Conservation (phyloP, 2,329 filamentous ascomycete genomes). For the Parascedosporium putredinis region DNA sequence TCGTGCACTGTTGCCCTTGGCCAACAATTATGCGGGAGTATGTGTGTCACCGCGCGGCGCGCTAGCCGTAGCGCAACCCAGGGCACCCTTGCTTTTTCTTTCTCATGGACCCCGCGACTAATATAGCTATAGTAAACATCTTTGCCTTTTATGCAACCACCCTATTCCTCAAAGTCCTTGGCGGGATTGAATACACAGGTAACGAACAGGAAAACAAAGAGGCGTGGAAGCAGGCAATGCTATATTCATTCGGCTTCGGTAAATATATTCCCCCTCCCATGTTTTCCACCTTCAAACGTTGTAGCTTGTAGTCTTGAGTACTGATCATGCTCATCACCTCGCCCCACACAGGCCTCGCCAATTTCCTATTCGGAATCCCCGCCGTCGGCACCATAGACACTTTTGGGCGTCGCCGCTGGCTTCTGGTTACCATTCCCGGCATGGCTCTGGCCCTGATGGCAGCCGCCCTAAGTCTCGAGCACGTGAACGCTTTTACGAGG, state of each 20-base stretch:
- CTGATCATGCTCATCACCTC: no score
- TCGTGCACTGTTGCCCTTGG: constrained; percentile 21
- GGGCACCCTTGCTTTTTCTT: no score
- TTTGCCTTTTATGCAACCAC: constrained; percentile 34
- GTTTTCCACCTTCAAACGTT: not conserved
- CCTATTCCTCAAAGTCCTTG: not conserved
- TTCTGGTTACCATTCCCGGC: constrained; percentile 29
- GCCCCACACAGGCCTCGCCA: constrained; percentile 8
- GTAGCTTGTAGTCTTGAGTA: not conserved
- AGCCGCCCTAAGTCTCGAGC: constrained; percentile 19
- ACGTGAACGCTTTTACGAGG: constrained; percentile 25
- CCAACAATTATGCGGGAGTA: constrained; percentile 21
- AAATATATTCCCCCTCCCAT: constrained; percentile 36
- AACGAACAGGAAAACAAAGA: constrained; percentile 24
- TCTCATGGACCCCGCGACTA: no score
- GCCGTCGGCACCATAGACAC: constrained; percentile 29
- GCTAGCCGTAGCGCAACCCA: no score
- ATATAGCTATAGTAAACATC: constrained; percentile 19
- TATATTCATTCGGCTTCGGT: constrained; percentile 31
- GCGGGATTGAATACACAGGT: not conserved
- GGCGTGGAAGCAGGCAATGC: constrained; percentile 25
- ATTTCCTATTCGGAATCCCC: constrained; percentile 25
- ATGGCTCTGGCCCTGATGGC: constrained; percentile 32
- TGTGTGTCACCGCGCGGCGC: not conserved
- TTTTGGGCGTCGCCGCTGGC: constrained; percentile 31